These are phyloP conservation scores for Tetrahymena borealis DNA, from an alignment of 73 alveolate genomes.

Conservation along the genomic window DNA sequence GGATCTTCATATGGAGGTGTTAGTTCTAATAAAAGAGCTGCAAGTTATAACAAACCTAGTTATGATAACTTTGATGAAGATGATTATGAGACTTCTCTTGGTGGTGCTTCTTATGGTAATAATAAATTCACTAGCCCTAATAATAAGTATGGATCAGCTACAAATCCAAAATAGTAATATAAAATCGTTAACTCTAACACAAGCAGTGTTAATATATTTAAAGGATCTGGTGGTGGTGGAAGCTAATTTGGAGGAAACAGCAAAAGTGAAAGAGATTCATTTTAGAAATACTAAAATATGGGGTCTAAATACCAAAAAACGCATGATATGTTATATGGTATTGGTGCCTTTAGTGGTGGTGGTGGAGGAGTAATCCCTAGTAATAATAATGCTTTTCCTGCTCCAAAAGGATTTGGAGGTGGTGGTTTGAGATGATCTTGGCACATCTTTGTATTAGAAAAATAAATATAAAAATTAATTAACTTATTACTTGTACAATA, in stretches of 20 bases:
- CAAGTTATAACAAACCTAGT: neutral
- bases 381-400: neutral
- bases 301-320: neutral
- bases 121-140: neutral
- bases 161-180: neutral
- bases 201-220: neutral
- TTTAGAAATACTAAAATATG: neutral
- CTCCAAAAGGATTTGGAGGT: neutral
- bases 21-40: neutral
- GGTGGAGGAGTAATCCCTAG: neutral
- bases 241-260: neutral
- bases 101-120: neutral
- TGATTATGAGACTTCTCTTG: neutral
- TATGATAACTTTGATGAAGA: neutral
- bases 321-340: neutral
- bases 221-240: constrained; percentile 1
- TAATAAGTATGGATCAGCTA: neutral
- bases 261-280: neutral
- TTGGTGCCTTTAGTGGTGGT: neutral
- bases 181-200: neutral
- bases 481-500: too few species aligned
- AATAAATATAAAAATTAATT: neutral
- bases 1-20: too few species aligned
- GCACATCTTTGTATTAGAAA: neutral
- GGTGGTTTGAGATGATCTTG: neutral